Conservation (phyloP, 2,329 filamentous ascomycete species). For the Cladosporium sp. region DNA sequence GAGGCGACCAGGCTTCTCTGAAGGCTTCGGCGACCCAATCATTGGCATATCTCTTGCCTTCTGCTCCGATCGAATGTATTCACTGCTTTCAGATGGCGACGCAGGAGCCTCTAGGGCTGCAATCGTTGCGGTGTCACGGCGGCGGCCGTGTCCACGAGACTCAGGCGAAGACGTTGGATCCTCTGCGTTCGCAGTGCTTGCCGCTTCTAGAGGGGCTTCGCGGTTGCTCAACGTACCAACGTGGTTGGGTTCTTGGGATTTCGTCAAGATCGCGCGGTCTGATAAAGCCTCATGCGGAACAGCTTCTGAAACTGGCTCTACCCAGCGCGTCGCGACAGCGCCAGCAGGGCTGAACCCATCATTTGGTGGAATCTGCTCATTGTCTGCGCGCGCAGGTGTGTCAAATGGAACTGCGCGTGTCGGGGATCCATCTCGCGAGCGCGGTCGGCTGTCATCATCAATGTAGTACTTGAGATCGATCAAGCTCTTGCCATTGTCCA, state of each 20-base stretch:
- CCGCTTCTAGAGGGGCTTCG: background rate
- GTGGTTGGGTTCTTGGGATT: background rate
- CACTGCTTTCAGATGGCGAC: background rate
- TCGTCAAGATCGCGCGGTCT: background rate
- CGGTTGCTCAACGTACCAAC: no score
- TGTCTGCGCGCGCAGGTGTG: background rate
- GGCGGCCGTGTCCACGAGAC: background rate
- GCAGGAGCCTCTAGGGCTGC: slow-evolving; percentile 13
- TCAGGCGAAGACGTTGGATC: background rate
- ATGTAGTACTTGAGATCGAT: slow-evolving; percentile 28
- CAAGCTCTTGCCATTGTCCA: slow-evolving; percentile 28
- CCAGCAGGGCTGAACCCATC: background rate
- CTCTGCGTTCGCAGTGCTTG: background rate
- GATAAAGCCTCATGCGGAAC: background rate
- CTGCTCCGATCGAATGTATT: slow-evolving; percentile 7
- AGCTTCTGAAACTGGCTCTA: background rate
- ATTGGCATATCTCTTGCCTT: slow-evolving; percentile 27
- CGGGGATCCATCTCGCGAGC: background rate
- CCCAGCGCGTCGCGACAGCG: background rate
- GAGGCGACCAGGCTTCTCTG: slow-evolving; percentile 22
- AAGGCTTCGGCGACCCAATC: slow-evolving; percentile 5
- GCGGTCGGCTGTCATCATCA: slow-evolving; percentile 4
- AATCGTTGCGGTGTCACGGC: background rate
- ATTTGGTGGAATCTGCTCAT: background rate
- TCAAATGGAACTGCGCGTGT: background rate